These are phyloP conservation scores for Luffa acutangula DNA, from an alignment of 306 rosid species.

Conservation along the genomic window DNA sequence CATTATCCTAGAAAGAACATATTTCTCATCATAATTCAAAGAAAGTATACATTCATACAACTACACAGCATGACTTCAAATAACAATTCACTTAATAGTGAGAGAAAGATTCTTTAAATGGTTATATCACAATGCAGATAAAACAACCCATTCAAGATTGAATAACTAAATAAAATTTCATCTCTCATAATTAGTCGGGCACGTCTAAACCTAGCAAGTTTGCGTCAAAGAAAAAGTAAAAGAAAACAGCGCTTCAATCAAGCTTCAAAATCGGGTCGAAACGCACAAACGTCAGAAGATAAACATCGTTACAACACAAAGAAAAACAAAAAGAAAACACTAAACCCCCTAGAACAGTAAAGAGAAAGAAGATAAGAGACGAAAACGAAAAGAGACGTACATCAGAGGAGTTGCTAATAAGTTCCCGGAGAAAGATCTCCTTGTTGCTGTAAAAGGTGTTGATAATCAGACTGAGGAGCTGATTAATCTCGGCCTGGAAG, in stretches of 20 bases:
- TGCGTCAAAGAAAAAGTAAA: no score
- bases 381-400: not conserved
- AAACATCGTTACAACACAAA: no score
- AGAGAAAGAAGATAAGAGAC: not conserved
- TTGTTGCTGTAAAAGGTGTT: constrained; percentile 2
- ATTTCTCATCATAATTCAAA: fast-evolving
- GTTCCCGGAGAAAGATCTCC: not conserved
- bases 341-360: not conserved
- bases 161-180: no score
- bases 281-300: no score
- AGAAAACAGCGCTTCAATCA: no score
- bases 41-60: not conserved
- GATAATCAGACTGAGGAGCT: not conserved
- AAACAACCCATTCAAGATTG: no score
- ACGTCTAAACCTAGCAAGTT: no score
- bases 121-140: not conserved
- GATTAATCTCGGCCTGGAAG: constrained; percentile 1
- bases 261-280: no score
- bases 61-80: not conserved
- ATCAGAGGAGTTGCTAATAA: not conserved
- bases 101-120: not conserved
- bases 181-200: no score
- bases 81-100: not conserved
- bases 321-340: no score
- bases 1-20: not conserved